Percentiles rank a stretch among this genome's conserved stretches.
These are phyloP conservation scores for Andrographis paniculata DNA, from an alignment of 305 asterid species.

Conservation along the genomic window DNA sequence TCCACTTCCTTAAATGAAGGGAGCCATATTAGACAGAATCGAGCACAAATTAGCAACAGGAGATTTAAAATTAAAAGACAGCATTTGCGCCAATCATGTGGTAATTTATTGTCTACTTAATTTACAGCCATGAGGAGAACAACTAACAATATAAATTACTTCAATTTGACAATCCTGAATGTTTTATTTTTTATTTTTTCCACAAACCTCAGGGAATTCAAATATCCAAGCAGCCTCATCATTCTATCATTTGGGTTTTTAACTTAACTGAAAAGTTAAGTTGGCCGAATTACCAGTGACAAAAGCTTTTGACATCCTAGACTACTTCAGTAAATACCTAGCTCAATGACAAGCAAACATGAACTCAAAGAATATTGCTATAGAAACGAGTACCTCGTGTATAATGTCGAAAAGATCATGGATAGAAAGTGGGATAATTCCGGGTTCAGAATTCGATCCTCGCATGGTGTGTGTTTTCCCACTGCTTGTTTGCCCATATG, in stretches of 20 bases:
- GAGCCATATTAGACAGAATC: constrained; percentile 16
- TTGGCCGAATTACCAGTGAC: neutral
- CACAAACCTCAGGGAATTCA: no score
- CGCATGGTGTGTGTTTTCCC: constrained; percentile 98
- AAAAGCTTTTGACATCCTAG: constrained; percentile 3
- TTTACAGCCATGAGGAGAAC: no score
- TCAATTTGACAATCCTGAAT: no score
- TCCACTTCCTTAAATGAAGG: constrained; percentile 43
- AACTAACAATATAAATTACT: no score
- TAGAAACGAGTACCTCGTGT: constrained; percentile 42
- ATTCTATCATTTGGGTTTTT: constrained; percentile 2
- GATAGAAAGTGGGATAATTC: constrained; percentile 85
- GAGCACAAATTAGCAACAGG: constrained; percentile 4
- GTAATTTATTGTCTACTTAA: neutral
- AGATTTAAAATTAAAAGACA: neutral
- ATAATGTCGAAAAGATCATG: constrained; percentile 61
- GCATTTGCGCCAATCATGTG: no score
- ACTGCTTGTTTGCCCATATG: constrained; percentile 97
- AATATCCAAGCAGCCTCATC: neutral
- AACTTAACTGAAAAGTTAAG: constrained; percentile 7
- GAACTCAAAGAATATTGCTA: neutral
- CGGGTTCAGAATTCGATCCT: constrained; percentile 74
- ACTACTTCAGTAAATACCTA: neutral
- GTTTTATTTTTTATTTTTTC: no score
- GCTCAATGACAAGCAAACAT: neutral